Evolutionary conservation across 768 basidiomycete species (phyloP), one percentile per base, ranked within the genome.

Genomic region (Suillus spraguei): DNA sequence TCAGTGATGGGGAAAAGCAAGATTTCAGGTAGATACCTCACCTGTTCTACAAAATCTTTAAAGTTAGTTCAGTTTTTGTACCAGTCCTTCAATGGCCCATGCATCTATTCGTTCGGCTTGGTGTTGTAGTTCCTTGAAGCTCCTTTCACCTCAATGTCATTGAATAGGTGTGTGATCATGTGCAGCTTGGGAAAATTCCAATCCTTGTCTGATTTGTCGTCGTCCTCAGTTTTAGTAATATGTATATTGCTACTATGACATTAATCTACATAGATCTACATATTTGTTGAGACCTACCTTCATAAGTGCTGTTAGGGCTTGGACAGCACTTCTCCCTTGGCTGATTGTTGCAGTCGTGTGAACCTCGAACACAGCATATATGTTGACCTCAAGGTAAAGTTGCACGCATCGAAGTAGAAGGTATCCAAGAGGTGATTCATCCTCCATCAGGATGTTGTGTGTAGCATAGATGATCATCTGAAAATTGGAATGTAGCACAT

Each of bases 101-200:
- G 75, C 17, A 67, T 55, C 13, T 72, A 63, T 60, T 80, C 76
- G 60, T 72, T 74, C 3, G 69, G 68, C 62, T 75, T 74, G 6
- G 76, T 76, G 33, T 71, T 75, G 60, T 72, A 77, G 50, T 76
- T 75, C 0, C 62, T 39, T 0, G 74, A 68, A 0, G 65, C 74
- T 17, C 79, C 79, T 56, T 78, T 78, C 1, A 33, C 36, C 42
- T 60, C 28, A 22, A 80, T 78, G 46, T 78, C 73, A 8, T 67
- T 56, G 35, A 78, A 74, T 3, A 74, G 36, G 62, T 80, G 78
- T 6, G 58, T 33, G 17, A 76, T 70, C 2, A 64, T 63, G 42
- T 80, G 78, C 0, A 66, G 53, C 63, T 79, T 79, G 0, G 73
- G 74, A 50, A 77, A 78, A 39, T 74, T 67, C 71, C 73, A 77